Evolutionary conservation across 2,329 filamentous ascomycete species (phyloP).

Genomic region (Aspergillus ruber): DNA sequence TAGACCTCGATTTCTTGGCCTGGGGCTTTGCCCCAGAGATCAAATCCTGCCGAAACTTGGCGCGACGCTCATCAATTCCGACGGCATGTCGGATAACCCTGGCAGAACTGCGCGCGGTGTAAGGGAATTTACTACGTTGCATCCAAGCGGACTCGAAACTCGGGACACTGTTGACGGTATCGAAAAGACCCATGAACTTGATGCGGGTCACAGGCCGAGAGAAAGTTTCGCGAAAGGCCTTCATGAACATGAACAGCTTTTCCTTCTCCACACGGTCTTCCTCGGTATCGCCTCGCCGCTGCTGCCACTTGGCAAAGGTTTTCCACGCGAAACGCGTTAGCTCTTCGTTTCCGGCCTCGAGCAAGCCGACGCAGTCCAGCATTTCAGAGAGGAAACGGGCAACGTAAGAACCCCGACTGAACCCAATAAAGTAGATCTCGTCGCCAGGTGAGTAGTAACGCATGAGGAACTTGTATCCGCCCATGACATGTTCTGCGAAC

Average conservation of each 20-base stretch:
- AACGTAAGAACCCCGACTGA: conserved; percentile 63
- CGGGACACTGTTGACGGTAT: conserved; percentile 75
- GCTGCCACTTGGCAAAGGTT: conserved; percentile 58
- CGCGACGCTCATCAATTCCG: conserved; percentile 52
- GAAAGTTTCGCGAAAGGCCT: conserved; percentile 74
- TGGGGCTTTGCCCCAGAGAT: conserved; percentile 41
- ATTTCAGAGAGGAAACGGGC: conserved; percentile 68
- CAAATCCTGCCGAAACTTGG: conserved; percentile 54
- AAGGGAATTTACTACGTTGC: conserved; percentile 68
- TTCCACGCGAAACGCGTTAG: conserved; percentile 77
- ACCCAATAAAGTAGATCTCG: conserved; percentile 61
- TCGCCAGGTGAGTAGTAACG: conserved; percentile 53
- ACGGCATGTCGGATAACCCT: conserved; percentile 53
- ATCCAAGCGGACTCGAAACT: conserved; percentile 66
- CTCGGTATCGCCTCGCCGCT: conserved; percentile 20
- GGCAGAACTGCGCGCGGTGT: conserved; percentile 49
- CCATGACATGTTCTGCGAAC: conserved; percentile 71
- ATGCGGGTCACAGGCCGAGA: conserved; percentile 68
- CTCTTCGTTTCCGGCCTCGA: conserved; percentile 72
- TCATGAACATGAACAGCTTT: conserved; percentile 67
- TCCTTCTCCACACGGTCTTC: conserved; percentile 22
- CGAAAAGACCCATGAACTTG: conserved; percentile 70
- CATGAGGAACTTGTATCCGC: conserved; percentile 69
- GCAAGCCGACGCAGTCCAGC: conserved; percentile 68
- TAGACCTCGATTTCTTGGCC: conserved; percentile 10